Evolutionary conservation across 805 yeast genomes (phyloP), one percentile per base, ranked within the genome.

Genomic region (Candida suzukii): DNA sequence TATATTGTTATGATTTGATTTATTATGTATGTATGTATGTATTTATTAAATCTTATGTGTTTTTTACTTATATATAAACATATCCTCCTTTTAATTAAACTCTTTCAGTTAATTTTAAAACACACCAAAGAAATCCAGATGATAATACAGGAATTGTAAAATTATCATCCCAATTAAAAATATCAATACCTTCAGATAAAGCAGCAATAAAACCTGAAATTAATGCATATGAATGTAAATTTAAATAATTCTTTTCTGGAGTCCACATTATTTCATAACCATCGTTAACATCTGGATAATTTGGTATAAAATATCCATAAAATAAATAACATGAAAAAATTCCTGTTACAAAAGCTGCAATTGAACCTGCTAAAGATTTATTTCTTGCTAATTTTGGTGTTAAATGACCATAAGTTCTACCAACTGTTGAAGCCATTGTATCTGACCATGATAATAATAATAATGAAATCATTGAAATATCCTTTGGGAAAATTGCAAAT

Each of bases 391-490:
- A 61, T 54, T 82, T 79, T 32, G 95, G 95, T 8, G 96, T 87
- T 48, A 82, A 71, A 53, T 83, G 74, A 9, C 98, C 98, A 59
- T 66, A 91, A 41, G 74, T 75, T 49, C 99, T 73, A 31, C 99
- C 99, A 55, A 90, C 64, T 0, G 96, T 87, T 3, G 96, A 87
- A 2, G 99, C 99, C 2, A 97, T 91, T 10, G 98, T 88, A 57
- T 93, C 99, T 5, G 95, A 88, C 98, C 98, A 93, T 56, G 96
- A 85, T 47, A 93, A 73, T 39, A 91, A 67, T 48, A 88, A 69
- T 3, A 88, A 78, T 19, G 95, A 71, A 67, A 88, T 71, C 22
- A 90, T 67, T 1, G 82, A 70, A 38, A 93, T 80, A 54, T 93
- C 99, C 63, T 88, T 87, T 13, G 91, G 80, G 52, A 78, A 82